Evolutionary conservation across 176 grass and related monocot genomes (phyloP), one percentile per base, ranked within the genome.

Genomic region (Paspalum vaginatum): DNA sequence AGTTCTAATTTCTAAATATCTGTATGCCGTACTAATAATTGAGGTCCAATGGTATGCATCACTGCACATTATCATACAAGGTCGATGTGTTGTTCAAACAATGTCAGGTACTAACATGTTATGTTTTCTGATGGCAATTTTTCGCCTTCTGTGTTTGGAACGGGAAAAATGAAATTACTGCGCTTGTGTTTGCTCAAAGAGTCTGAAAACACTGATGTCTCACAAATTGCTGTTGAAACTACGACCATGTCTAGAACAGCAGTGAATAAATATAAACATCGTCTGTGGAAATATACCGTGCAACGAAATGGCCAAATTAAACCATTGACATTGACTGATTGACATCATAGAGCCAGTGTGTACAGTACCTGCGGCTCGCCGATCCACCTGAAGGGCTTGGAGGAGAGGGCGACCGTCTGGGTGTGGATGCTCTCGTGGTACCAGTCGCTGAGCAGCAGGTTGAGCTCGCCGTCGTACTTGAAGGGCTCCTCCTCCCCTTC

Each of bases 381-480:
- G 26, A 97, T 90, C 94, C 94, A 97, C 64, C 89, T 70, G 62
- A 91, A 86, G 13, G 89, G 91, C 14, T 81, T 97, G 70, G 89
- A 84, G 50, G 89, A 91, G 72, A 97, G 94, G 9, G 86, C 87
- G 39, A 87, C 91, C 86, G 87, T 91, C 85, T 97, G 94, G 27
- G 87, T 75, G 40, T 94, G 87, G 68, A 94, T 83, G 89, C 85
- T 93, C 16, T 91, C 77, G 44, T 97, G 91, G 80, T 97, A 97
- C 94, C 94, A 97, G 58, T 97, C 94, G 17, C 87, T 94, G 16
- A 97, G 68, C 12, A 97, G 73, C 61, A 97, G 85, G 80, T 90
- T 97, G 1, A 97, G 64, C 70, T 97, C 94, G 40, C 91, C 91
- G 56, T 97, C 94, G 72, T 97, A 97, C 75, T 91, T 64, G 77